phyloP scores from a whole-genome alignment of 768 basidiomycete genomes.

The Leccinum broughii region DNA sequence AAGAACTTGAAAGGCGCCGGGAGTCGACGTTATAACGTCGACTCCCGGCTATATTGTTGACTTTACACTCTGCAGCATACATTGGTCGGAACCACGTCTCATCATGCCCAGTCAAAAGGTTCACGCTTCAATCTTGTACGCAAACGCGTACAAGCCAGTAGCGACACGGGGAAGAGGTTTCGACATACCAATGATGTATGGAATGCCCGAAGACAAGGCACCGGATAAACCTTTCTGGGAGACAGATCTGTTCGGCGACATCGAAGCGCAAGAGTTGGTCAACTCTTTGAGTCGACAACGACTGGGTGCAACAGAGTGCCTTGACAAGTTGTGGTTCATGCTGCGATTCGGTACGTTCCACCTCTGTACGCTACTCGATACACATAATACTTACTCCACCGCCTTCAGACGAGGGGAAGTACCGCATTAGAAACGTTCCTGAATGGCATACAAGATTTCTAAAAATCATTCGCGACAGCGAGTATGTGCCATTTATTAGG shows the following conservation, averaged over 20 bases:
- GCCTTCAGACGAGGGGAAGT: conserved; percentile 20
- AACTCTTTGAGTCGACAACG: conserved; percentile 2
- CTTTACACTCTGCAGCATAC: not conserved
- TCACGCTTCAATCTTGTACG: not conserved
- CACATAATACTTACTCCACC: not conserved
- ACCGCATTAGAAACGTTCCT: conserved; percentile 15
- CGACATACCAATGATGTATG: not conserved
- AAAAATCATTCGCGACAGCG: conserved; percentile 6
- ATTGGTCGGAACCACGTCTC: conserved; percentile 14
- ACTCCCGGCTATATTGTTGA: not conserved
- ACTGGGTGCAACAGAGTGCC: conserved; percentile 11
- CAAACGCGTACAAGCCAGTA: not conserved
- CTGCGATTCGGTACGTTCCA: not conserved
- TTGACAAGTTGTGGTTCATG: conserved; percentile 19
- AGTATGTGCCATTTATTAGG: conserved; percentile 18
- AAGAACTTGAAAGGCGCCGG: no score
- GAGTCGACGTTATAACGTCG: not conserved
- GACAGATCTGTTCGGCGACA: conserved; percentile 9
- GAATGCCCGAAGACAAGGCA: not conserved
- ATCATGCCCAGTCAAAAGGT: conserved; percentile 3
- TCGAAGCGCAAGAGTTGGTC: conserved; percentile 7
- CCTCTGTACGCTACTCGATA: not conserved
- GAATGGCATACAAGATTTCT: conserved; percentile 14
- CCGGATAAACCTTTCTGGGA: conserved; percentile 11
- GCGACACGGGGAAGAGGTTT: not conserved